Percentiles rank a stretch among this genome's conserved stretches.
Evolutionary conservation across 441 rosid species (phyloP).

Genomic region (Sinapis alba): DNA sequence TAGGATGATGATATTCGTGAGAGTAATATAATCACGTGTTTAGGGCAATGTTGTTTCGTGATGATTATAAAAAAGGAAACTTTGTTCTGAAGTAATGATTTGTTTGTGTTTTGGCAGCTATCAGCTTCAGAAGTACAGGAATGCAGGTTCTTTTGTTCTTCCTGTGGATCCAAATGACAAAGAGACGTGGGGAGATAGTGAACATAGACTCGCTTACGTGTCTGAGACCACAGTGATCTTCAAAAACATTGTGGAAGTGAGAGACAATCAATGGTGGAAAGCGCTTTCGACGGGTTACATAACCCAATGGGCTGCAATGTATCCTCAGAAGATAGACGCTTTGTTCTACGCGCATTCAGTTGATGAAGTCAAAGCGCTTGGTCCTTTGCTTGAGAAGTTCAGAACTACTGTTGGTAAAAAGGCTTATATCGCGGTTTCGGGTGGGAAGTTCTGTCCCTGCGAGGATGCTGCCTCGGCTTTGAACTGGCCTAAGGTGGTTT

Average conservation of each 20-base stretch:
- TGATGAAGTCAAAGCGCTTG: constrained; percentile 72
- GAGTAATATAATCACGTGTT: constrained; percentile 30
- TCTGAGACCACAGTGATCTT: constrained; percentile 96
- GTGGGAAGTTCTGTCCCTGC: constrained; percentile 83
- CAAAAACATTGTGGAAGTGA: constrained; percentile 86
- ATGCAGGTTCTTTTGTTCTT: constrained; percentile 87
- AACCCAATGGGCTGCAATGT: constrained; percentile 99
- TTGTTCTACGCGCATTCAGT: constrained; percentile 86
- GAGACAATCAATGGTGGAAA: constrained; percentile 99
- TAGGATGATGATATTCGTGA: constrained; percentile 29
- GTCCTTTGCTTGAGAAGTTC: constrained; percentile 84
- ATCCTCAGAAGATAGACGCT: constrained; percentile 93
- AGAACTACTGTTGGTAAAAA: constrained; percentile 84
- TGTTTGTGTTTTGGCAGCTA: constrained; percentile 57
- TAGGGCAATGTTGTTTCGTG: constrained; percentile 5
- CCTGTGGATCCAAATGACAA: constrained; percentile 85
- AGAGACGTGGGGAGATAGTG: constrained; percentile 99
- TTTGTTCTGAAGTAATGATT: constrained; percentile 17
- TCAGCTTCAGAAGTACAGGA: constrained; percentile 95
- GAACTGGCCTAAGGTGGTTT: constrained; percentile 76
- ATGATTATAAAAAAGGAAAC: background rate
- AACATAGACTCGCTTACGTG: constrained; percentile 92
- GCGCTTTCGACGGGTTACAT: constrained; percentile 85
- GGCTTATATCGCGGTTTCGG: constrained; percentile 87
- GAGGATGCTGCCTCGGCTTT: constrained; percentile 76